Evolutionary conservation across 2,329 filamentous ascomycete species (phyloP), one percentile per base, ranked within the genome.

Genomic region (Pseudogymnoascus sp.): DNA sequence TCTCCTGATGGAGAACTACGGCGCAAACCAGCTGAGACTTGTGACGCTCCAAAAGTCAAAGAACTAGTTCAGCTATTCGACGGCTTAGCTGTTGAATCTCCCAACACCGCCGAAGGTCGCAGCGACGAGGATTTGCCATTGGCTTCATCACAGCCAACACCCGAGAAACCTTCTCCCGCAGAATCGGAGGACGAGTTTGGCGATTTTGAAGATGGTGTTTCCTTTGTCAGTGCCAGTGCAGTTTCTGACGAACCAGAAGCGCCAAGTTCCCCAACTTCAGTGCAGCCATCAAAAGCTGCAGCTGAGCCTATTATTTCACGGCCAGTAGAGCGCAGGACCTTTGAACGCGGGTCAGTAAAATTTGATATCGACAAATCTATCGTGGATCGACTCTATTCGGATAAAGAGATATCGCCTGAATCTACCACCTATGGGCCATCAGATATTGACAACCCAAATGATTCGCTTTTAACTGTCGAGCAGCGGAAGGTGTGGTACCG

Each of bases 401-500:
- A 66, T 42, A 37, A 63, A 29, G 61, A 66, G 21, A 45, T 31
- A 27, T 33, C 4, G 5, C 48, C 48, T 13, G 29, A 33, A 9
- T 13, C 48, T 21, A 21, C 48, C 8, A 62, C 62, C 2, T 61
- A 66, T 3, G 15, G 64, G 13, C 40, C 65, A 10, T 39, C 63
- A 31, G 70, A 73, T 36, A 69, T 25, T 62, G 63, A 67, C 63
- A 62, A 61, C 31, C 68, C 68, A 40, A 60, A 67, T 31, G 82
- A 86, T 69, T 81, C 75, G 29, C 86, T 86, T 64, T 74, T 75
- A 4, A 76, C 78, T 2, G 79, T 80, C 3, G 80, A 80, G 2
- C 80, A 87, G 71, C 82, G 86, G 58, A 86, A 83, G 67, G 77
- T 78, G 6, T 88, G 86, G 86, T 87, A 87, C 66, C 82, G 84